Percentiles rank a stretch among this genome's conserved stretches.
These are phyloP conservation scores for Helianthus tuberosus DNA, from an alignment of 129 eudicot species.

Conservation along the genomic window DNA sequence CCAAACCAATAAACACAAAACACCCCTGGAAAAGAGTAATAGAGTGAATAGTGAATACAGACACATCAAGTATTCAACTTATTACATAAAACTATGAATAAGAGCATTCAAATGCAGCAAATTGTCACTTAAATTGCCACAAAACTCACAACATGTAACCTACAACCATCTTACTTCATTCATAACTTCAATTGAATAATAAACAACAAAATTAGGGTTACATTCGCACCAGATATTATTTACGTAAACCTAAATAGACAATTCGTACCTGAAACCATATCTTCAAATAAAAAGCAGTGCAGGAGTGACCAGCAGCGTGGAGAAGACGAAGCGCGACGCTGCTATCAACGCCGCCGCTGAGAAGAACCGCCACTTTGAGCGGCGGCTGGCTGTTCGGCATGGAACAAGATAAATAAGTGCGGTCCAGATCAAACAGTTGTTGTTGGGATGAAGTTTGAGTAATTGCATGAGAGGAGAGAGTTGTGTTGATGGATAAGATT, in stretches of 20 bases:
- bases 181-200: background rate
- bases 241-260: background rate
- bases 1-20: no score
- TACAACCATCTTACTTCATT: background rate
- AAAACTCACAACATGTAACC: background rate
- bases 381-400: constrained; percentile 52
- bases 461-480: constrained; percentile 28
- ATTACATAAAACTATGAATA: background rate
- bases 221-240: background rate
- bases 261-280: constrained; percentile 78
- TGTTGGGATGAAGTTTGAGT: constrained; percentile 8
- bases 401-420: constrained; percentile 58
- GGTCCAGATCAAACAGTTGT: constrained; percentile 32
- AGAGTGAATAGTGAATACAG: no score
- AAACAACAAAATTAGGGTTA: constrained; percentile 1
- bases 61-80: background rate
- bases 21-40: no score
- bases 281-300: constrained; percentile 95
- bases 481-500: constrained; percentile 17
- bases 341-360: constrained; percentile 98
- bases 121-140: background rate
- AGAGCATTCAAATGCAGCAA: background rate
- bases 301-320: constrained; percentile 90
- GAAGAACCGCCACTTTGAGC: constrained; percentile 78
- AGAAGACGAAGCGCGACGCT: constrained; percentile 93